A percentile compares a stretch with the other conserved stretches of the same genome.
These are phyloP conservation scores for Trichophyton schoenleinii DNA, from an alignment of 2,329 filamentous ascomycete genomes.

Conservation along the genomic window DNA sequence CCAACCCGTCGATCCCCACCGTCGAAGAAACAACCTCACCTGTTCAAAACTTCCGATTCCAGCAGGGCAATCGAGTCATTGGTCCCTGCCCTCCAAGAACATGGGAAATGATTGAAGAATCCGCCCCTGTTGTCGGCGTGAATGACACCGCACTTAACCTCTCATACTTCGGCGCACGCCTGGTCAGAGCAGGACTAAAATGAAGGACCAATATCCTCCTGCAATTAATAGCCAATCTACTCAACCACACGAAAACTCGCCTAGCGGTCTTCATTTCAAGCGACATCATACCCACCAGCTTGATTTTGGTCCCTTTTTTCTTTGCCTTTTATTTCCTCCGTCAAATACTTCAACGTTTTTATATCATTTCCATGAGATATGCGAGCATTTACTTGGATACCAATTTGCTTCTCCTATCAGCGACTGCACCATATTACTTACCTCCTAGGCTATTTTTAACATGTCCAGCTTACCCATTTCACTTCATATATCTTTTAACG, in stretches of 20 bases:
- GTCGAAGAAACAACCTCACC: constrained; percentile 15
- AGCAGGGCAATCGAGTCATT: constrained; percentile 25
- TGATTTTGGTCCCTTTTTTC: background rate
- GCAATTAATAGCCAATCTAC: too few relatives aligned
- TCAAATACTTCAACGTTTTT: background rate
- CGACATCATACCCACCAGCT: background rate
- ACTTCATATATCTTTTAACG: background rate
- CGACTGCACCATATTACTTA: background rate
- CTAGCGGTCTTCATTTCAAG: background rate
- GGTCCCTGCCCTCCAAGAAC: constrained; percentile 27
- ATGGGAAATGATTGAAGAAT: constrained; percentile 36
- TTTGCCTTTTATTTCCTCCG: too few relatives aligned
- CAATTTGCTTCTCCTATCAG: background rate
- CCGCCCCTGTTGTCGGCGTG: constrained; percentile 31
- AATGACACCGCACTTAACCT: constrained; percentile 36
- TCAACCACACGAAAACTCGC: background rate
- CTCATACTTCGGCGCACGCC: constrained; percentile 31
- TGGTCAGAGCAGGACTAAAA: constrained; percentile 5
- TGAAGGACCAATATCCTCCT: background rate
- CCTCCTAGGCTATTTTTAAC: background rate
- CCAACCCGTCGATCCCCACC: constrained; percentile 3
- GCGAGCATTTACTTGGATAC: constrained; percentile 1
- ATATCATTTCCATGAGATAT: background rate
- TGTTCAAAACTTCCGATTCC: constrained; percentile 25
- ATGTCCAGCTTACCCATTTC: background rate